Evolutionary conservation across 768 basidiomycete genomes (phyloP), one percentile per base, ranked within the genome.

Genomic region (Epithele typhae): DNA sequence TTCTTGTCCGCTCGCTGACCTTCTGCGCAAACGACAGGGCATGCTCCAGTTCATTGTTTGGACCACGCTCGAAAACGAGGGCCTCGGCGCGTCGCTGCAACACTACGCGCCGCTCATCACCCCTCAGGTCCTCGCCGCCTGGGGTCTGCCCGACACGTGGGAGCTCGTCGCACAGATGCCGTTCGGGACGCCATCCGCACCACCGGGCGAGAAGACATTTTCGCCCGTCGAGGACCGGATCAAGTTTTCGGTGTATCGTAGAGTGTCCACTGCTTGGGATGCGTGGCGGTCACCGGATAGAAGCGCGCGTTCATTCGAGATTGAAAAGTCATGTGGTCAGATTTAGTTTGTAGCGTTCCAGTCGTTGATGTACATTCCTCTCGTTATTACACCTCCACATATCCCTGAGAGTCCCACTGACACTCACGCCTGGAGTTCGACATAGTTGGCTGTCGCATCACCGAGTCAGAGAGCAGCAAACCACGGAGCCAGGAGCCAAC

Each of bases 401-500:
- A n/a, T n/a, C n/a, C n/a, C n/a, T n/a, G n/a, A n/a, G n/a, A n/a
- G n/a, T n/a, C n/a, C n/a, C n/a, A n/a, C n/a, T n/a, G n/a, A n/a
- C n/a, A n/a, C 27, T 51, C 37, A 55, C 21, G 44, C 42, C 41
- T 52, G 50, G 37, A 55, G 18, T 27, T 51, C 53, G 15, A 55
- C 54, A 23, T 53, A 53, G 39, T 53, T 53, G 30, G 51, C 51
- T 53, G 38, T 17, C 8, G 6, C 9, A 23, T 21, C 9, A 25
- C 12, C 25, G 7, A 5, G 39, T 5, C 39, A 25, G 9, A n/a
- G 21, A 32, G 8, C 4, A 32, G 27, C 27, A 30, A 7, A 14
- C 27, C 27, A 62, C 4, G 27, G 17, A 22, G 21, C 19, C 2
- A 18, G 1, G 9, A 66, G 78, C 35, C 53, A 87, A n/a, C n/a